Evolutionary conservation across 2,329 filamentous ascomycete species (phyloP).

Genomic region (Trichophyton schoenleinii): DNA sequence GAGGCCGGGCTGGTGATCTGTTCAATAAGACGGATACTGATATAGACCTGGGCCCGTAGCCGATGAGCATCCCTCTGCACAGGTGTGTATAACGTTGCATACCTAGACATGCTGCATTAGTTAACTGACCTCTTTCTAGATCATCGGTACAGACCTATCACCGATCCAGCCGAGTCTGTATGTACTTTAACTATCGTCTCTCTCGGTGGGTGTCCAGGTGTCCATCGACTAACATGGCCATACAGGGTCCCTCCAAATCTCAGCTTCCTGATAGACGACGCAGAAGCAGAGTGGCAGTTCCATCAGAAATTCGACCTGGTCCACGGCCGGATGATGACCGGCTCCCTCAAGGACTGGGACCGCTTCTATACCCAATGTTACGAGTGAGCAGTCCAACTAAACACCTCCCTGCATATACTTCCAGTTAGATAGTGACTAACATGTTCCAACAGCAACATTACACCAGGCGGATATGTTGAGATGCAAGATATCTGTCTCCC

Average conservation of each 20-base stretch:
- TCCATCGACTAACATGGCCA: neutral
- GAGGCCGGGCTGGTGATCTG: no score
- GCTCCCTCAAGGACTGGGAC: conserved; percentile 14
- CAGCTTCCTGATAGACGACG: conserved; percentile 17
- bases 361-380: conserved; percentile 1
- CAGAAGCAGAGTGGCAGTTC: conserved; percentile 17
- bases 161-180: conserved; percentile 7
- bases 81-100: neutral
- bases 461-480: conserved; percentile 39
- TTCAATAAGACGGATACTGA: neutral
- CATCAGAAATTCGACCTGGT: conserved; percentile 17
- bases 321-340: conserved; percentile 13
- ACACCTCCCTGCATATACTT: conserved; percentile 8
- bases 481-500: conserved; percentile 36
- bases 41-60: neutral
- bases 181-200: neutral
- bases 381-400: neutral
- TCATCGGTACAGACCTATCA: conserved; percentile 7
- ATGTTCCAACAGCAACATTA: conserved; percentile 22
- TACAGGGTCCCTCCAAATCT: conserved; percentile 17
- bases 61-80: neutral
- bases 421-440: neutral
- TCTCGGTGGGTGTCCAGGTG: no score
- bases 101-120: neutral
- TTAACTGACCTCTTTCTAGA: neutral